Evolutionary conservation across 2,329 filamentous ascomycete species (phyloP).

Genomic region (Dothistroma septosporum): DNA sequence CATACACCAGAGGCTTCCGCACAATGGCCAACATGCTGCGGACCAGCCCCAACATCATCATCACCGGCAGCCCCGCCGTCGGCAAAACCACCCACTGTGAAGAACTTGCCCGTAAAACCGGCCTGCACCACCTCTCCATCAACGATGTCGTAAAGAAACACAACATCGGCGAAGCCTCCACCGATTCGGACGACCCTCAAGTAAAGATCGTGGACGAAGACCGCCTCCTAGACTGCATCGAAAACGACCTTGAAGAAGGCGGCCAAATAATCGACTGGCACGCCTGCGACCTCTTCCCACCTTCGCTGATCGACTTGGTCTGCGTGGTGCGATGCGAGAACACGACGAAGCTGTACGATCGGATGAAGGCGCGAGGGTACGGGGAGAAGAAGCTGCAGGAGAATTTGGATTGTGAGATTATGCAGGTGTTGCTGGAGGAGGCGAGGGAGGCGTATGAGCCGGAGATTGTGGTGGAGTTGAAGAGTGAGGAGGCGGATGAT

Average conservation of each 20-base stretch:
- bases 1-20: constrained; percentile 4
- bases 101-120: constrained; percentile 68
- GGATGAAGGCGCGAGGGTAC: constrained; percentile 74
- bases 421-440: constrained; percentile 89
- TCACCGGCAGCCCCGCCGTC: constrained; percentile 92
- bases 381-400: constrained; percentile 85
- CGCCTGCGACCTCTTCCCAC: constrained; percentile 90
- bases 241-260: constrained; percentile 71
- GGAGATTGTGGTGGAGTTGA: constrained; percentile 83
- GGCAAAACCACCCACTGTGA: constrained; percentile 94
- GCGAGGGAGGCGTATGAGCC: constrained; percentile 80
- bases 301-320: constrained; percentile 90
- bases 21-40: constrained; percentile 35
- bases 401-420: constrained; percentile 95
- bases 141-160: constrained; percentile 90
- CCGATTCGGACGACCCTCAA: constrained; percentile 66
- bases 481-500: constrained; percentile 75
- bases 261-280: constrained; percentile 97
- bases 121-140: constrained; percentile 76
- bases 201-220: constrained; percentile 96
- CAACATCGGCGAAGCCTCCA: constrained; percentile 80
- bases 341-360: constrained; percentile 76
- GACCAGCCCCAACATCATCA: constrained; percentile 74
- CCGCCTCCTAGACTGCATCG: constrained; percentile 81
- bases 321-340: constrained; percentile 76